phyloP scores from a whole-genome alignment of 2,329 filamentous ascomycete species.

The Paracoccidioides brasiliensis region DNA sequence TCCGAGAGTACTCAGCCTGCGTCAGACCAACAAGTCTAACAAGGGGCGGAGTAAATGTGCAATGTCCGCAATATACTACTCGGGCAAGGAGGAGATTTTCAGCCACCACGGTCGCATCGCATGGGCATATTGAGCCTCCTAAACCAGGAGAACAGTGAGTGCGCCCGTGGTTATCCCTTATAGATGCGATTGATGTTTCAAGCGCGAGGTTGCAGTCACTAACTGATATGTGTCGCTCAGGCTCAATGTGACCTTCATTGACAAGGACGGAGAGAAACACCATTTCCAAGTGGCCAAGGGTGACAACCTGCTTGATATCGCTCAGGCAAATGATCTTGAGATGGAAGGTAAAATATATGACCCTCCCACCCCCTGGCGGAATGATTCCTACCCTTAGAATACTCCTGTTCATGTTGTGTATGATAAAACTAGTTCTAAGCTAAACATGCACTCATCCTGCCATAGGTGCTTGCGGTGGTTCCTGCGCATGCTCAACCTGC shows the following conservation, averaged over 20 bases:
- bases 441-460: background rate
- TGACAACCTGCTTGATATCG: slow-evolving; percentile 90
- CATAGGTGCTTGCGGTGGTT: slow-evolving; percentile 75
- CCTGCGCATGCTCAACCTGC: slow-evolving; percentile 85
- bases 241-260: slow-evolving; percentile 80
- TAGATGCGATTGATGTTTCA: background rate
- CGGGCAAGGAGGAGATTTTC: slow-evolving; percentile 46
- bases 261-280: slow-evolving; percentile 69
- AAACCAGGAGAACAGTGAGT: slow-evolving; percentile 85
- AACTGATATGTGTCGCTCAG: slow-evolving; percentile 31
- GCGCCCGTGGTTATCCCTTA: background rate
- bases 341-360: slow-evolving; percentile 61
- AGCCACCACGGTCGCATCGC: slow-evolving; percentile 44
- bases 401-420: background rate
- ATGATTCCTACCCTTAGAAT: background rate
- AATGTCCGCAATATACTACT: slow-evolving; percentile 13
- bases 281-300: slow-evolving; percentile 71
- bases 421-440: background rate
- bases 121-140: slow-evolving; percentile 72
- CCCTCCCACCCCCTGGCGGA: background rate
- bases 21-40: slow-evolving; percentile 5
- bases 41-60: slow-evolving; percentile 1
- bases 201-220: background rate
- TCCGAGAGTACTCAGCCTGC: background rate
- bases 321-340: slow-evolving; percentile 85